Conservation (phyloP, 495 filamentous ascomycete genomes). For the Parathielavia hyrcaniae region DNA sequence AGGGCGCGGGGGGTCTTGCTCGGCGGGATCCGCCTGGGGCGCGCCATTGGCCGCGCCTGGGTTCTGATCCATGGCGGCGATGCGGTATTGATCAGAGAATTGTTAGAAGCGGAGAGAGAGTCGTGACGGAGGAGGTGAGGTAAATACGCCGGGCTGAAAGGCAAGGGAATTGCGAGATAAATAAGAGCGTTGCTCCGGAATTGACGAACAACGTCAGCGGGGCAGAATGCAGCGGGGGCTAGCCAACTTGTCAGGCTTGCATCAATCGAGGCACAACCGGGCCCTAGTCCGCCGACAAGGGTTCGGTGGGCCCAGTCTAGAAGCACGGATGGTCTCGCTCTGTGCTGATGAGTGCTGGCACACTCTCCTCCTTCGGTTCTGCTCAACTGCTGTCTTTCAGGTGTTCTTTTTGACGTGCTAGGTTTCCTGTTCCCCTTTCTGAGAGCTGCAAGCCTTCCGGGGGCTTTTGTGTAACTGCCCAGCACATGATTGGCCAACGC, state of each 20-base stretch:
- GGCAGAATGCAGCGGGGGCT: slow-evolving; percentile 9
- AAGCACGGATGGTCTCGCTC: too few species aligned
- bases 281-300: background rate
- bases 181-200: slow-evolving; percentile 2
- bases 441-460: background rate
- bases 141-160: background rate
- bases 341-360: too few species aligned
- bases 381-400: background rate
- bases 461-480: background rate
- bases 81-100: background rate
- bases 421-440: background rate
- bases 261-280: slow-evolving; percentile 10
- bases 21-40: slow-evolving; percentile 5
- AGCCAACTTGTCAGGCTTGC: slow-evolving; percentile 16
- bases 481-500: background rate
- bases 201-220: slow-evolving; percentile 15
- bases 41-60: slow-evolving; percentile 6
- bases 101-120: background rate
- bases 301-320: background rate
- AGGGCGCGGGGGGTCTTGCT: slow-evolving; percentile 7
- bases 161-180: slow-evolving; percentile 4
- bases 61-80: slow-evolving; percentile 8
- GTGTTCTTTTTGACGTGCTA: background rate
- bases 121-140: background rate
- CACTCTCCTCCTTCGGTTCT: too few species aligned